phyloP scores from a whole-genome alignment of 2,329 filamentous ascomycete genomes.

The Didymella keratinophila region DNA sequence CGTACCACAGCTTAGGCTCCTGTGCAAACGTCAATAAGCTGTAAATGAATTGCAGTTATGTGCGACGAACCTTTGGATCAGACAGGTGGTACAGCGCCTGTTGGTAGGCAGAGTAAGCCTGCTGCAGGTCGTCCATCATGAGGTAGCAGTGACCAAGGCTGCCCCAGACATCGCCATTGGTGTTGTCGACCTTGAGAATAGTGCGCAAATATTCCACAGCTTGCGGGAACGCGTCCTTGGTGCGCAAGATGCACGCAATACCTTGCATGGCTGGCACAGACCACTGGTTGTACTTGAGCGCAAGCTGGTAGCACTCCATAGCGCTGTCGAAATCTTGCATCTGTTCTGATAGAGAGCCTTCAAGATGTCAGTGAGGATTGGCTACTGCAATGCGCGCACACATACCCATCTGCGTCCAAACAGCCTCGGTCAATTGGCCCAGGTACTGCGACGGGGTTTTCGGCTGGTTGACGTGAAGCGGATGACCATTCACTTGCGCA shows the following conservation, averaged over 20 bases:
- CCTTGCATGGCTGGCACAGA: conserved; percentile 93
- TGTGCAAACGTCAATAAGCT: conserved; percentile 45
- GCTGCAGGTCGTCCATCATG: conserved; percentile 98
- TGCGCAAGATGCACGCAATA: conserved; percentile 89
- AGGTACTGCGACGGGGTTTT: conserved; percentile 77
- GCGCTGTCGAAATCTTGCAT: conserved; percentile 89
- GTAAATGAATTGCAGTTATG: background rate
- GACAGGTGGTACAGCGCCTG: conserved; percentile 91
- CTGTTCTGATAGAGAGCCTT: conserved; percentile 85
- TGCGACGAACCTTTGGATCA: conserved; percentile 78
- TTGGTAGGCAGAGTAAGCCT: conserved; percentile 96
- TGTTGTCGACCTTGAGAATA: conserved; percentile 86
- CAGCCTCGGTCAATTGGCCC: conserved; percentile 78
- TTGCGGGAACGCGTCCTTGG: conserved; percentile 91
- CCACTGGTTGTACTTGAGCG: conserved; percentile 84
- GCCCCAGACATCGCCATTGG: conserved; percentile 95
- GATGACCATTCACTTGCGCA: conserved; percentile 62
- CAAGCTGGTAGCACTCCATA: conserved; percentile 88
- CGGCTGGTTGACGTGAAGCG: conserved; percentile 65
- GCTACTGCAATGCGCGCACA: conserved; percentile 28
- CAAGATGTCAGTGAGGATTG: conserved; percentile 26
- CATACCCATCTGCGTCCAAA: conserved; percentile 94
- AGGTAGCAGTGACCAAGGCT: conserved; percentile 97
- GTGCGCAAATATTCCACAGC: conserved; percentile 92
- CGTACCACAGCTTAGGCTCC: conserved; percentile 99